A percentile compares a stretch with the other conserved stretches of the same genome.
Evolutionary conservation across 2,329 filamentous ascomycete genomes (phyloP).

Genomic region (Pseudogymnoascus sp.): DNA sequence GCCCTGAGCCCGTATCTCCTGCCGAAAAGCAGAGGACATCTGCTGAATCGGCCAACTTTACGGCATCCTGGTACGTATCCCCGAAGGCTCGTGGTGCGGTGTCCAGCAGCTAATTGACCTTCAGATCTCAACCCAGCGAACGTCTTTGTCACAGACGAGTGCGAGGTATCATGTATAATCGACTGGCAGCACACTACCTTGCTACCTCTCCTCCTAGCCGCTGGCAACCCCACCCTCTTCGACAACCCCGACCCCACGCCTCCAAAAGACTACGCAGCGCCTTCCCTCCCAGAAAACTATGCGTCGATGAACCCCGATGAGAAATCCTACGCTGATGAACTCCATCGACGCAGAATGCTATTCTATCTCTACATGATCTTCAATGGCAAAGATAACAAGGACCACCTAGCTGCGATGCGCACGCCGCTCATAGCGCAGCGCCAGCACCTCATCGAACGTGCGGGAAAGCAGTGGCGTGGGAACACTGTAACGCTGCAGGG

Average conservation of each 20-base stretch:
- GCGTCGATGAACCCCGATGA: slow-evolving; percentile 17
- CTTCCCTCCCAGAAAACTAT: slow-evolving; percentile 19
- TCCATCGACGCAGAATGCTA: slow-evolving; percentile 23
- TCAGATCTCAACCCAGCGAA: slow-evolving; percentile 21
- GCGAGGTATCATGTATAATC: slow-evolving; percentile 30
- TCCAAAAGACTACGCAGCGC: slow-evolving; percentile 23
- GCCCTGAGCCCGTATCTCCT: background rate
- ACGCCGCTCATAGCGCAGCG: slow-evolving; percentile 19
- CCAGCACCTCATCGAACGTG: slow-evolving; percentile 21
- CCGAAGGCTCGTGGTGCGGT: background rate
- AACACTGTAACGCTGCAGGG: slow-evolving; percentile 23
- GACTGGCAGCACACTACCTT: slow-evolving; percentile 34
- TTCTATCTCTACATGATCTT: slow-evolving; percentile 27
- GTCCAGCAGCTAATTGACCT: background rate
- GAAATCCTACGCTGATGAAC: slow-evolving; percentile 18
- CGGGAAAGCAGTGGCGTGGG: slow-evolving; percentile 25
- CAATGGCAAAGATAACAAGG: slow-evolving; percentile 21
- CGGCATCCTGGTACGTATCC: slow-evolving; percentile 9
- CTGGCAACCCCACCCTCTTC: slow-evolving; percentile 32
- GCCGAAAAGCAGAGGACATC: background rate
- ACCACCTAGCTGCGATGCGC: slow-evolving; percentile 23
- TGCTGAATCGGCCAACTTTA: slow-evolving; percentile 10
- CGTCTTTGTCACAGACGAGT: slow-evolving; percentile 24
- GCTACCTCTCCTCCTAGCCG: slow-evolving; percentile 31
- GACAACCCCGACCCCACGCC: slow-evolving; percentile 29